A percentile compares a stretch with the other conserved stretches of the same genome.
Evolutionary conservation across 192 early-diverging fungal genomes (phyloP).

Genomic region (Podila clonocystis): DNA sequence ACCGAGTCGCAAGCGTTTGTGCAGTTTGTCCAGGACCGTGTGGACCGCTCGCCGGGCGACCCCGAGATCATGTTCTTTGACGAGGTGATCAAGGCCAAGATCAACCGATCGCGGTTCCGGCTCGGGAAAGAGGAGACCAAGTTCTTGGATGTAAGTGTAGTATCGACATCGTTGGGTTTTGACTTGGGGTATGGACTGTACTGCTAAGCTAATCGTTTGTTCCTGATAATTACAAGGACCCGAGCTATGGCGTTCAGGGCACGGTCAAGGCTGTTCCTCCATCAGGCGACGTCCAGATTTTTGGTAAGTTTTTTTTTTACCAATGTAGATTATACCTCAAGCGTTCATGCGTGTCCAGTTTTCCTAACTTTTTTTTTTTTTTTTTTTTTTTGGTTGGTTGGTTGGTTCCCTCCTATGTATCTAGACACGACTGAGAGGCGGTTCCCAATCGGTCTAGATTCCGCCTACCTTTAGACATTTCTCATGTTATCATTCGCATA

Average conservation of each 20-base stretch:
- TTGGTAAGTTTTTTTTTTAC: conserved; percentile 18
- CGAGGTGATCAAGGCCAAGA: conserved; percentile 82
- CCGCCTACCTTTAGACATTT: conserved; percentile 13
- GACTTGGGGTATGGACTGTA: neutral
- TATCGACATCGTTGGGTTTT: neutral
- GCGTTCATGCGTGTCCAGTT: neutral
- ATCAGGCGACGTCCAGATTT: conserved; percentile 21
- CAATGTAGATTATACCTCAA: neutral
- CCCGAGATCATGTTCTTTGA: conserved; percentile 85
- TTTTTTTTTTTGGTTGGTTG: too few species aligned
- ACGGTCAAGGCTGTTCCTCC: conserved; percentile 39
- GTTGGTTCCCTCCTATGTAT: neutral
- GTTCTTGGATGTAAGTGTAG: conserved; percentile 60
- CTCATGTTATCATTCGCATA: neutral
- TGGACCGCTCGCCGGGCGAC: conserved; percentile 68
- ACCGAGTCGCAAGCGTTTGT: conserved; percentile 81
- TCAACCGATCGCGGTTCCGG: conserved; percentile 79
- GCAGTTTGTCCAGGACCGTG: conserved; percentile 79
- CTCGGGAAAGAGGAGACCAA: conserved; percentile 74
- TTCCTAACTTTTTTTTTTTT: neutral
- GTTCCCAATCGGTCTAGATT: conserved; percentile 24
- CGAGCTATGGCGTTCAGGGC: conserved; percentile 44
- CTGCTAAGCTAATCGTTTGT: neutral
- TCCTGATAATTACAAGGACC: conserved; percentile 24
- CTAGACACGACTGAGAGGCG: conserved; percentile 12